A percentile compares a stretch with the other conserved stretches of the same genome.
phyloP scores from a whole-genome alignment of 106 monocot genomes.

The Dioscorea zingiberensis region DNA sequence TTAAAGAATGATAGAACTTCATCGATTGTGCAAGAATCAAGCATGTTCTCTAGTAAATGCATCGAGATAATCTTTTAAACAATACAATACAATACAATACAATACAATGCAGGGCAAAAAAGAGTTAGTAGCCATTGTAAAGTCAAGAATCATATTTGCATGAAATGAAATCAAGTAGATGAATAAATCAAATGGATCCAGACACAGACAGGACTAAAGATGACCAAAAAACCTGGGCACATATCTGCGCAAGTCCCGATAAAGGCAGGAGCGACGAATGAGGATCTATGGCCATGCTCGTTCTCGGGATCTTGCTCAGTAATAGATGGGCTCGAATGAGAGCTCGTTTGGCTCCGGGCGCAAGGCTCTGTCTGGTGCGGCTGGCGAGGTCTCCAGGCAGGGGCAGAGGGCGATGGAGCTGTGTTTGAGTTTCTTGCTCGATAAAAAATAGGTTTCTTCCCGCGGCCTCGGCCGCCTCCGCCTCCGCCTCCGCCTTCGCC shows the following conservation, averaged over 20 bases:
- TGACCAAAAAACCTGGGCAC: constrained; percentile 30
- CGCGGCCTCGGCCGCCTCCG: background rate
- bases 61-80: too few relatives aligned
- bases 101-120: too few relatives aligned
- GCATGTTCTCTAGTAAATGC: too few relatives aligned
- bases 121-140: too few relatives aligned
- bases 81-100: too few relatives aligned
- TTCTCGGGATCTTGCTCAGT: background rate
- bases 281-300: too few relatives aligned
- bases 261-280: background rate
- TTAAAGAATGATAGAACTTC: too few relatives aligned
- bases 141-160: too few relatives aligned
- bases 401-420: background rate
- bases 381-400: background rate
- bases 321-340: background rate
- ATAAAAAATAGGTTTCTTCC: background rate
- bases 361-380: background rate
- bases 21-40: too few relatives aligned
- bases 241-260: constrained; percentile 42
- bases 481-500: too few relatives aligned
- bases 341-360: background rate
- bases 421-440: background rate
- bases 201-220: background rate
- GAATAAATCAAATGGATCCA: background rate
- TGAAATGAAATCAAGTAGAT: background rate